Evolutionary conservation across 78 protist species (phyloP), one percentile per base, ranked within the genome.

Genomic region (Dictyostelium brefeldianum): DNA sequence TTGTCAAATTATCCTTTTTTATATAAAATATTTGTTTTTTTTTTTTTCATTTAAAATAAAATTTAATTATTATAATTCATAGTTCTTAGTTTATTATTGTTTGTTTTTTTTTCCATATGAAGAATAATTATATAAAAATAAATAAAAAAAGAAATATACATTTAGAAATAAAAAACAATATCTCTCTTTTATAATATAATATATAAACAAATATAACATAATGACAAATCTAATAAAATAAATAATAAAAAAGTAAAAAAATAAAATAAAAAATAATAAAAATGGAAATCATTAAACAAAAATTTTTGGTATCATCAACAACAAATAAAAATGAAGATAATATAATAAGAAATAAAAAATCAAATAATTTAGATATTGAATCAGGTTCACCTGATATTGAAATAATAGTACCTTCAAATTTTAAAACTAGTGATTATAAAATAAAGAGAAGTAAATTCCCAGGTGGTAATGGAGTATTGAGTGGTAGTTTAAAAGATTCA

Each of bases 371-470:
- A 36, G 43, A 36, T 36, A 36, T 36, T 36, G 43, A 54, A 3
- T 17, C 18, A 3, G 62, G 18, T n/a, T n/a, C n/a, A n/a, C n/a
- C n/a, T 18, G 62, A 54, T 54, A 54, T 54, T 2, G 62, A 54
- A 54, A 54, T 18, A 17, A 54, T 54, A 3, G 18, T 18, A 54
- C 18, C 18, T 18, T 17, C 62, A 54, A 12, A 27, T 15, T 69
- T 27, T 31, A 69, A 69, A 31, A 69, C 29, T 10, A 69, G 47
- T 69, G 77, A 69, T 1, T 69, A 36, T 15, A 27, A 69, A 69
- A 17, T 69, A 15, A 69, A 69, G 29, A 69, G 77, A 4, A 69
- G 31, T 31, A 69, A 69, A 31, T 69, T 27, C 31, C 77, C 77
- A 5, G 77, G 77, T 4, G 46, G 27, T 25, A 27, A 25, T 15